Conservation (phyloP, 108 stramenopile genomes). For the Schizochytrium sp. region DNA sequence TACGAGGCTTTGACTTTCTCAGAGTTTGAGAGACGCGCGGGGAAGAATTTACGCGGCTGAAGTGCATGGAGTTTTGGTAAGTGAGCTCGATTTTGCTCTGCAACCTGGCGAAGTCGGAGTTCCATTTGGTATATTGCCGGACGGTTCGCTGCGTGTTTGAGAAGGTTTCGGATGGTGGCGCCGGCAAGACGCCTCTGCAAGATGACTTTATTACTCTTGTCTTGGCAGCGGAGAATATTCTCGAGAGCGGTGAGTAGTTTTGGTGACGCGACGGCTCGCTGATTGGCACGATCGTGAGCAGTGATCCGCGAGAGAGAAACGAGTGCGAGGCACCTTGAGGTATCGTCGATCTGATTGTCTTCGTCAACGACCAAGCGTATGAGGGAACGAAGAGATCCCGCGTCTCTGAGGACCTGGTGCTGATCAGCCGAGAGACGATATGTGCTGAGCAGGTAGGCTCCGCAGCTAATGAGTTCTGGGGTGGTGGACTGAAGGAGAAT, state of each 20-base stretch:
- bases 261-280: background rate
- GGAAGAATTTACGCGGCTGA: no score
- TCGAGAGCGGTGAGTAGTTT: background rate
- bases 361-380: background rate
- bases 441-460: background rate
- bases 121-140: background rate
- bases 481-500: background rate
- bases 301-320: background rate
- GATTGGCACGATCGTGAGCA: background rate
- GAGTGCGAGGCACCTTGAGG: background rate
- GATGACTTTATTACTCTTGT: background rate
- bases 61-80: no score
- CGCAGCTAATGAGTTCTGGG: background rate
- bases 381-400: background rate
- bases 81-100: no score
- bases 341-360: background rate
- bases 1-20: background rate
- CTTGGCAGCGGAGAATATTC: background rate
- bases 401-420: background rate
- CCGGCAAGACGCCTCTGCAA: background rate
- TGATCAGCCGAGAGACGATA: background rate
- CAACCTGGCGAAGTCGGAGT: background rate
- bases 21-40: background rate
- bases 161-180: background rate
- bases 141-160: constrained; percentile 6